Base-by-base conservation (phyloP, 2,329 filamentous ascomycete species). In the Colletotrichum australisinense region DNA sequence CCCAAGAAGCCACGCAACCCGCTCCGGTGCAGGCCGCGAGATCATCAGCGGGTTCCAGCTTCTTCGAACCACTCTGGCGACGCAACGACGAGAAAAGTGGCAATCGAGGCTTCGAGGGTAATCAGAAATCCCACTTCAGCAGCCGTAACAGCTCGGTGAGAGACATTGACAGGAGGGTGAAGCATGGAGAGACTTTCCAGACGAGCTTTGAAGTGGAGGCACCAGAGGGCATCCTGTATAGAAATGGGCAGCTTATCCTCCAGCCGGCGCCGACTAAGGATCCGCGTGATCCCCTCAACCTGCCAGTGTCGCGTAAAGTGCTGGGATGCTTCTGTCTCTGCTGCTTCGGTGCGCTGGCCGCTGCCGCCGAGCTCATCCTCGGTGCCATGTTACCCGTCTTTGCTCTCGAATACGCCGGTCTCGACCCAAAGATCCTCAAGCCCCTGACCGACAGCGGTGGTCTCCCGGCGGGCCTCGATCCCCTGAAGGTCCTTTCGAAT, bases 381-480 rank as follows among this genome's bases (percentile, higher is more conserved):
- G 78, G 77, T 24, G 75, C 75, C 3, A 76, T 82, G 59, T 67
- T 81, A 11, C 81, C 81, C 35, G 78, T 83, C n/a, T 83, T 81
- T 64, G 71, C 79, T 9, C 77, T 82, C 60, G 78, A 81, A 65
- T 83, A 83, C 63, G 77, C 79, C 5, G 79, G 80, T 11, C 70
- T 81, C 7, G 76, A 79, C 67, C 76, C 80, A 1, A 75, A 77
- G 5, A 72, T 77, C 24, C 75, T 82, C 24, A 78, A 77, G 30
- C 32, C 52, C 4, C 26, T 35, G 76, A 79, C 72, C 2, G 16
- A 24, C 0, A 63, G 35, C 11, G 57, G 77, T 9, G 77, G 78
- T 42, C 76, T 74, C 14, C 65, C 70, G 52, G 74, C 77, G 28
- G 74, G 76, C 64, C 73, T 75, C 56, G 78, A 78, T 62, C 75